Percentiles rank a stretch among this genome's conserved stretches.
phyloP scores from a whole-genome alignment of 768 basidiomycete genomes.

The Lepiota subincarnata region DNA sequence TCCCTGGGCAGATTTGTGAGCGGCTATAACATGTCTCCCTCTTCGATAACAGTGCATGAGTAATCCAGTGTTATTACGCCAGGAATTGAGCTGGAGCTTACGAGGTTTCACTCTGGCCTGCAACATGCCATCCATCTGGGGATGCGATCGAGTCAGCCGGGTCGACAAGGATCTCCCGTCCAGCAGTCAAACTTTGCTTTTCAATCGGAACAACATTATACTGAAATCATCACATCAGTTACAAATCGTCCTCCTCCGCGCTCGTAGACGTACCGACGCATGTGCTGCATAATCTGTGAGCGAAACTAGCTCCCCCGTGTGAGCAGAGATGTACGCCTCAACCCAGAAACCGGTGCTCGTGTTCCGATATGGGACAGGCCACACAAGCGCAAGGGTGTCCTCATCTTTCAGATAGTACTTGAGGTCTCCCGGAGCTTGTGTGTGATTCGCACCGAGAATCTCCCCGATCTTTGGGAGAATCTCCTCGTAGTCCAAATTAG shows the following conservation, averaged over 20 bases:
- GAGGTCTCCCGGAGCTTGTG: slow-evolving; percentile 27
- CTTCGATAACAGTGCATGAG: too few species aligned
- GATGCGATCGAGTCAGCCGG: slow-evolving; percentile 48
- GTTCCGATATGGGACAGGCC: slow-evolving; percentile 32
- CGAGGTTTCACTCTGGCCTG: neutral
- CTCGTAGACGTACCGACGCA: slow-evolving; percentile 27
- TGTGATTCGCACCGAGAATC: slow-evolving; percentile 30
- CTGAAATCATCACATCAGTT: slow-evolving; percentile 15
- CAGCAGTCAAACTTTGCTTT: slow-evolving; percentile 45
- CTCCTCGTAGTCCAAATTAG: slow-evolving; percentile 27
- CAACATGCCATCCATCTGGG: slow-evolving; percentile 37
- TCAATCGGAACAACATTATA: slow-evolving; percentile 44
- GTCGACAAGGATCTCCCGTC: slow-evolving; percentile 40
- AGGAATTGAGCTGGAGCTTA: neutral
- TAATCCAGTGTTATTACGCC: too few species aligned
- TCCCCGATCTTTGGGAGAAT: slow-evolving; percentile 15
- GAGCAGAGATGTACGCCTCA: slow-evolving; percentile 54
- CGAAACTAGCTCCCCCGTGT: slow-evolving; percentile 42
- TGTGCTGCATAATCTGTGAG: slow-evolving; percentile 50
- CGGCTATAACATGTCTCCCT: too few species aligned
- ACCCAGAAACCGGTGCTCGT: slow-evolving; percentile 37
- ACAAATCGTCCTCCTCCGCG: neutral
- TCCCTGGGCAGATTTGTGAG: too few species aligned
- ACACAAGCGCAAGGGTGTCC: slow-evolving; percentile 32
- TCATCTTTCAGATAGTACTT: slow-evolving; percentile 38